These are phyloP conservation scores for Aquilaria agallochum DNA, from an alignment of 441 rosid genomes.

Conservation along the genomic window DNA sequence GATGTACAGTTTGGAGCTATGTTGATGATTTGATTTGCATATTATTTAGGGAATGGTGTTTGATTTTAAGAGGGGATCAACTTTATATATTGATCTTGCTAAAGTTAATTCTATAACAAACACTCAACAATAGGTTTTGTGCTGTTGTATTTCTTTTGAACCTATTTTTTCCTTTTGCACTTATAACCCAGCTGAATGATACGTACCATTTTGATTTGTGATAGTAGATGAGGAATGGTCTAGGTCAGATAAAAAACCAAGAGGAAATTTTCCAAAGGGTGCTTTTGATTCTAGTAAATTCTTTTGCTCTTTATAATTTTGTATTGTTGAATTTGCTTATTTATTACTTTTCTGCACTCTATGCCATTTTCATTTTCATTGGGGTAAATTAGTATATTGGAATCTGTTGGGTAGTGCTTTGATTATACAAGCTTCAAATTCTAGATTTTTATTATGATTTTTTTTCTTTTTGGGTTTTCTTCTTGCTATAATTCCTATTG, in stretches of 20 bases:
- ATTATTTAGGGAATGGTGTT: constrained; percentile 76
- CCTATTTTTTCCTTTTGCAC: not conserved
- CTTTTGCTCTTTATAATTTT: constrained; percentile 8
- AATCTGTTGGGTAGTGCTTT: no score
- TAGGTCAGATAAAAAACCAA: constrained; percentile 55
- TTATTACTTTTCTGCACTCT: constrained; percentile 17
- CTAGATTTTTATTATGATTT: no score
- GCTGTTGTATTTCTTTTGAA: constrained; percentile 9
- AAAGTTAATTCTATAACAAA: constrained; percentile 88
- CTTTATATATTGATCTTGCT: constrained; percentile 74
- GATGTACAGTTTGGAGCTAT: no score
- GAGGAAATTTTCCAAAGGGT: constrained; percentile 34
- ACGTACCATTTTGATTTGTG: constrained; percentile 14
- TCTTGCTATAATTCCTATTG: no score
- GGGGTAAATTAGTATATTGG: no score
- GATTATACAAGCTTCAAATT: no score
- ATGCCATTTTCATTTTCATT: constrained; percentile 5
- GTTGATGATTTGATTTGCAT: constrained; percentile 10
- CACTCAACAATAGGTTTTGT: constrained; percentile 61
- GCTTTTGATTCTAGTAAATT: constrained; percentile 55
- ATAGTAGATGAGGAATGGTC: constrained; percentile 57
- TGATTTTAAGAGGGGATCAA: constrained; percentile 81
- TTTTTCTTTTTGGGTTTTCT: no score
- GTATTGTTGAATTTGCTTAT: constrained; percentile 9
- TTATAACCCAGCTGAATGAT: not conserved